Percentiles rank a stretch among this genome's conserved stretches.
These are phyloP conservation scores for Ascosphaera apis DNA, from an alignment of 2,329 filamentous ascomycete species.

Conservation along the genomic window DNA sequence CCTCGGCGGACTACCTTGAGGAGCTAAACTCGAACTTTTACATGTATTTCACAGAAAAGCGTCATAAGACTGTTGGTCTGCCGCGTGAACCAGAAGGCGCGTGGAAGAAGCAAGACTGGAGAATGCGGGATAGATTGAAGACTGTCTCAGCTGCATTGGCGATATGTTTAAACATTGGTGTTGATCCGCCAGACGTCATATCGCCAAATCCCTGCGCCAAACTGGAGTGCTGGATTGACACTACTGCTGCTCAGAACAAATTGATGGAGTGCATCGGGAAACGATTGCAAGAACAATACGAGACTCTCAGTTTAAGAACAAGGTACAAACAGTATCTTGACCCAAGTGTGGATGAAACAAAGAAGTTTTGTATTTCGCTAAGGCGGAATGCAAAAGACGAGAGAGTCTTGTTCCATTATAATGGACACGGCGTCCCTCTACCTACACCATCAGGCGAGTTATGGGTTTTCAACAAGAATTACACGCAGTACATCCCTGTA, in stretches of 20 bases:
- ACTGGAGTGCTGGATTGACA: conserved; percentile 90
- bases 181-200: conserved; percentile 89
- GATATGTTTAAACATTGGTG: conserved; percentile 88
- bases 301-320: conserved; percentile 83
- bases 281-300: conserved; percentile 85
- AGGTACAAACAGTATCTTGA: conserved; percentile 94
- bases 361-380: conserved; percentile 81
- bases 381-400: conserved; percentile 88
- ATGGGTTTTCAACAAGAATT: conserved; percentile 98
- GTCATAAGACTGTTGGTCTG: conserved; percentile 82
- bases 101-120: conserved; percentile 65
- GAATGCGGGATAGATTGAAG: conserved; percentile 88
- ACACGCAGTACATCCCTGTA: conserved; percentile 95
- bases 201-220: conserved; percentile 87
- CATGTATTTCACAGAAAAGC: conserved; percentile 98
- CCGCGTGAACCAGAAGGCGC: conserved; percentile 37
- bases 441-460: conserved; percentile 91
- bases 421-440: conserved; percentile 89
- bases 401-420: conserved; percentile 92
- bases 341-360: conserved; percentile 89
- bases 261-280: conserved; percentile 89
- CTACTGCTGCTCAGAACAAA: conserved; percentile 51
- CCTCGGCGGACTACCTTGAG: conserved; percentile 71
- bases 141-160: conserved; percentile 88
- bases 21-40: conserved; percentile 86